Evolutionary conservation across 2,329 filamentous ascomycete genomes (phyloP), one percentile per base, ranked within the genome.

Genomic region (Pyrenophora tritici-repentis): DNA sequence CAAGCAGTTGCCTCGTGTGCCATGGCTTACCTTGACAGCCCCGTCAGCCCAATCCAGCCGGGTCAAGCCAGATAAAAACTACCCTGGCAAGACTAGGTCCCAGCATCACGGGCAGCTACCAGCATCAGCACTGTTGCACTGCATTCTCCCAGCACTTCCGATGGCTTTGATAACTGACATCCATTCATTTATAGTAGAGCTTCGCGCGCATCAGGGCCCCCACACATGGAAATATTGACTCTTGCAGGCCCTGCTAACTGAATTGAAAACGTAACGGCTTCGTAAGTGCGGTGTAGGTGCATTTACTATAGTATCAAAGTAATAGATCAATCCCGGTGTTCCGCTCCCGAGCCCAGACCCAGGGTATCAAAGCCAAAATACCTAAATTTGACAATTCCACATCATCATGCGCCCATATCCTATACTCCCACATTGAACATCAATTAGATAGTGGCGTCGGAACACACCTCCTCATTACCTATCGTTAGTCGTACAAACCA

Each of bases 81-180:
- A 13, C 29, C 17, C 47, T 39, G 43, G 47, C 10, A 22, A 22
- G 20, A 39, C 42, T 36, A 32, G 43, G 35, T 36, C 40, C 31
- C 36, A 22, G 37, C 35, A n/a, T 47, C 24, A 47, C 42, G 33
- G 26, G 29, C 47, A 31, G 13, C 22, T 24, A 44, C 34, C 47
- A 43, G 43, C 39, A 20, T 14, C 44, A 29, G 32, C 48, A 42
- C 46, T n/a, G 40, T 52, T 37, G 20, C 42, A 55, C 48, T 7
- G 40, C 32, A 24, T 43, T 18, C 18, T 18, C 43, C 14, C 40
- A 32, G n/a, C 16, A n/a, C 10, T 12, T n/a, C 22, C n/a, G 3
- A 3, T 20, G 18, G 18, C 18, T 20, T 20, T 20, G 18, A 20
- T 20, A 20, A 20, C 18, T 20, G 24, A 36, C 17, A 13, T 20